Evolutionary conservation across 2,329 filamentous ascomycete species (phyloP).

Genomic region (Clarireedia paspali): DNA sequence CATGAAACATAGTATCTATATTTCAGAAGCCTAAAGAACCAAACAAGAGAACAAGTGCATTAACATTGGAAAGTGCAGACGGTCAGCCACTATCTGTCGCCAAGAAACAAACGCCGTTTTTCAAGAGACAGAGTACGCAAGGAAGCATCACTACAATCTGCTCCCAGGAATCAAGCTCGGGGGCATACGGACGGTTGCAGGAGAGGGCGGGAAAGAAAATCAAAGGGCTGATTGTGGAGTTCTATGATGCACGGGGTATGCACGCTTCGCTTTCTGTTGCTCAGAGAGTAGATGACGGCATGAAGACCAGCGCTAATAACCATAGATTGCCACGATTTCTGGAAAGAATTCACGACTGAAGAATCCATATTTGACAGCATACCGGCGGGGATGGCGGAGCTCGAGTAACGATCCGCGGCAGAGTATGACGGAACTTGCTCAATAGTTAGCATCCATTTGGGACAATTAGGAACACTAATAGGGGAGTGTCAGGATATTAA

Average conservation of each 20-base stretch:
- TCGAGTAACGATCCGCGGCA: not conserved
- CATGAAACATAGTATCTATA: constrained; percentile 4
- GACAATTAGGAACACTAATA: not conserved
- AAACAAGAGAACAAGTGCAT: constrained; percentile 7
- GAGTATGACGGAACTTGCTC: not conserved
- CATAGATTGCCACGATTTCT: constrained; percentile 14
- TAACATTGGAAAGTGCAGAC: constrained; percentile 10
- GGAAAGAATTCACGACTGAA: constrained; percentile 11
- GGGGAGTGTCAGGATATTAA: not conserved
- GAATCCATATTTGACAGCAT: not conserved
- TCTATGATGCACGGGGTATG: constrained; percentile 11
- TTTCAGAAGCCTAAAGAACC: constrained; percentile 16
- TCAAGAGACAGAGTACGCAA: constrained; percentile 12
- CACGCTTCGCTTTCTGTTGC: no score
- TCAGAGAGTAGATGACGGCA: no score
- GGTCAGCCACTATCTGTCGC: constrained; percentile 10
- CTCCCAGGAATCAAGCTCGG: constrained; percentile 11
- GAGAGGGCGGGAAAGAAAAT: constrained; percentile 1
- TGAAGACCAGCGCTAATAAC: not conserved
- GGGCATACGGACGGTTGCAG: constrained; percentile 8
- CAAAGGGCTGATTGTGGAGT: constrained; percentile 15
- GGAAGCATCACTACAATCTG: constrained; percentile 16
- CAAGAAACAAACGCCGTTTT: not conserved
- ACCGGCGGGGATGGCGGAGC: not conserved
- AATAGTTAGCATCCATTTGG: not conserved